Evolutionary conservation across 768 basidiomycete genomes (phyloP).

Genomic region (Pulveroboletus frians): DNA sequence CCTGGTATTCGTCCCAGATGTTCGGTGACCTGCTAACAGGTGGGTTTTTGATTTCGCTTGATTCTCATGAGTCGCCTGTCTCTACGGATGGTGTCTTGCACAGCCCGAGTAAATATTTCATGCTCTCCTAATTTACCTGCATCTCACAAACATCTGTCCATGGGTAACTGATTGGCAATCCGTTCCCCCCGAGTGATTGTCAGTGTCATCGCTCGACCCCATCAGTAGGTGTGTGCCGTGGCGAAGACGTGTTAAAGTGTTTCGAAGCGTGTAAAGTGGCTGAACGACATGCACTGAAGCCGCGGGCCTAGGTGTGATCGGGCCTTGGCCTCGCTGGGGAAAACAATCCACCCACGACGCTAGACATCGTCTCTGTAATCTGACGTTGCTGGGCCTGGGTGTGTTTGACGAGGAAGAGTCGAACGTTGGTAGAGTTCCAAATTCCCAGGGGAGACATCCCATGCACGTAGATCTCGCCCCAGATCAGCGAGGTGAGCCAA

Average conservation of each 20-base stretch:
- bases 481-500: constrained; percentile 90
- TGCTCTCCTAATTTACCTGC: not conserved
- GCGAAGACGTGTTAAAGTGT: not conserved
- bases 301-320: constrained; percentile 21
- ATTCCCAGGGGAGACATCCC: constrained; percentile 83
- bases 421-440: constrained; percentile 87
- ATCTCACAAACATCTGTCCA: not conserved
- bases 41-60: constrained; percentile 14
- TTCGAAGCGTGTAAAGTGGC: not conserved
- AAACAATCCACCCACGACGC: constrained; percentile 74
- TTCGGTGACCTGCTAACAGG: constrained; percentile 4
- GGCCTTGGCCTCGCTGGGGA: constrained; percentile 36
- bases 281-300: not conserved
- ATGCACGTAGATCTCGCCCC: constrained; percentile 93
- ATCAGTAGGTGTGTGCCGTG: not conserved
- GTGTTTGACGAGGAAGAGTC: constrained; percentile 89
- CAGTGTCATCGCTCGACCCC: not conserved
- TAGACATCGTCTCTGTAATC: constrained; percentile 73
- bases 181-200: not conserved
- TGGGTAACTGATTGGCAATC: not conserved
- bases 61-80: not conserved
- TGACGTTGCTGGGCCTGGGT: constrained; percentile 63
- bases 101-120: not conserved
- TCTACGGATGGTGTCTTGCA: not conserved
- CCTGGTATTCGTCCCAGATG: constrained; percentile 16